Evolutionary conservation across 495 filamentous ascomycete genomes (phyloP).

Genomic region (Thozetella sp.): DNA sequence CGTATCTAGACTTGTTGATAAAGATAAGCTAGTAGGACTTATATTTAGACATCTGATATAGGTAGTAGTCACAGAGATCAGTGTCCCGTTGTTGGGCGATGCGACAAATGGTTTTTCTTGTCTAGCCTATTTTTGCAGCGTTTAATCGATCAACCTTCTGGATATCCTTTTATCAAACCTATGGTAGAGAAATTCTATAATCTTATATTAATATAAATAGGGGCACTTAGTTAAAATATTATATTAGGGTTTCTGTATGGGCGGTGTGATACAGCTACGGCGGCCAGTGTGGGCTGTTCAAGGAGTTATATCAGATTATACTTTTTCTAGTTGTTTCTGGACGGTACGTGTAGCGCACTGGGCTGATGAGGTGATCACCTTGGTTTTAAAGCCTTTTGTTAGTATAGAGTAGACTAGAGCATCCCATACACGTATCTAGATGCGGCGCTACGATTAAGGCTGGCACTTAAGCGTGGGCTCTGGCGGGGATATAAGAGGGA

Average conservation of each 20-base stretch:
- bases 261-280: slow-evolving; percentile 16
- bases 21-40: slow-evolving; percentile 10
- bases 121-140: slow-evolving; percentile 12
- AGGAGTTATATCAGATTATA: slow-evolving; percentile 16
- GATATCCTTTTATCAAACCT: slow-evolving; percentile 15
- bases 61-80: slow-evolving; percentile 13
- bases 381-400: slow-evolving; percentile 22
- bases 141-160: slow-evolving; percentile 17
- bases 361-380: slow-evolving; percentile 21
- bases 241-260: slow-evolving; percentile 12
- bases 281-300: slow-evolving; percentile 16
- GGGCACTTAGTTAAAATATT: slow-evolving; percentile 9
- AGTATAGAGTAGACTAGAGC: slow-evolving; percentile 22
- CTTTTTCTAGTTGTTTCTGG: slow-evolving; percentile 21
- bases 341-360: slow-evolving; percentile 18
- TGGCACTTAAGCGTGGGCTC: slow-evolving; percentile 19
- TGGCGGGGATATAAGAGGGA: slow-evolving; percentile 12
- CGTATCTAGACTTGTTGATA: slow-evolving; percentile 5
- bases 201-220: slow-evolving; percentile 15
- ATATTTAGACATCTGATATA: slow-evolving; percentile 6
- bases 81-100: slow-evolving; percentile 17
- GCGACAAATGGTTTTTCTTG: slow-evolving; percentile 13
- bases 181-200: slow-evolving; percentile 16
- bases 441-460: slow-evolving; percentile 16
- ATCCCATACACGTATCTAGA: slow-evolving; percentile 11